Evolutionary conservation across 1,284 basidiomycete genomes (phyloP).

Genomic region (Leccinum olivaceoglutinosum): DNA sequence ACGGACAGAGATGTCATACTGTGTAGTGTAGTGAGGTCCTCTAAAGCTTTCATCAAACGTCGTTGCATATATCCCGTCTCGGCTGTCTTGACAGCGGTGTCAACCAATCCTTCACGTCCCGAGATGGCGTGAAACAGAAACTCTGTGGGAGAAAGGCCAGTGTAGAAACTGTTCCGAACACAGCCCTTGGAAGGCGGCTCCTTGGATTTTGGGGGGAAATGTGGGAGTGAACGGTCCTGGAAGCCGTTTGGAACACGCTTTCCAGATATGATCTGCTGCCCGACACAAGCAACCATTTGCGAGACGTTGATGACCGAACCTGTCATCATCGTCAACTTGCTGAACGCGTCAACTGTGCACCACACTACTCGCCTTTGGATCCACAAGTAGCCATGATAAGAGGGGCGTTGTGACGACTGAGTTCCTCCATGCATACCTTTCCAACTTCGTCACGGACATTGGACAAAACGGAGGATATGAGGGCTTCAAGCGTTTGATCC

Average conservation of each 20-base stretch:
- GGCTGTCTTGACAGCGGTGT: conserved; percentile 99
- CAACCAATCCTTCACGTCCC: conserved; percentile 96
- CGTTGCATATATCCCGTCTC: conserved; percentile 99
- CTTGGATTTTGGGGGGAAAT: conserved; percentile 87
- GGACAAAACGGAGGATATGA: conserved; percentile 91
- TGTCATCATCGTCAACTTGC: conserved; percentile 26
- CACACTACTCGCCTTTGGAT: conserved; percentile 73
- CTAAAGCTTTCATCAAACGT: conserved; percentile 97
- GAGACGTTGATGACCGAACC: conserved; percentile 99
- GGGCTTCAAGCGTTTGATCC: conserved; percentile 93
- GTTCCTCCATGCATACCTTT: conserved; percentile 96
- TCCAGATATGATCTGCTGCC: conserved; percentile 97
- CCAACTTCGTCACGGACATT: conserved; percentile 95
- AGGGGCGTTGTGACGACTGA: conserved; percentile 94
- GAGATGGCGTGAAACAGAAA: conserved; percentile 99
- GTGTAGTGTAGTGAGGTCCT: conserved; percentile 93
- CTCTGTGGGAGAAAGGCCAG: conserved; percentile 91
- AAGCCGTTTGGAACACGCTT: conserved; percentile 99
- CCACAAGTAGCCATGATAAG: conserved; percentile 99
- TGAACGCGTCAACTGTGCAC: conserved; percentile 5
- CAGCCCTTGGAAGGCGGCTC: conserved; percentile 98
- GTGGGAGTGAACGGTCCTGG: conserved; percentile 96
- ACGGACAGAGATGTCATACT: conserved; percentile 96
- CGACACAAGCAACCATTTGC: conserved; percentile 99
- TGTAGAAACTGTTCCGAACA: conserved; percentile 96